Conservation (phyloP, 352 stramenopile genomes). For the Globisporangium solare region DNA sequence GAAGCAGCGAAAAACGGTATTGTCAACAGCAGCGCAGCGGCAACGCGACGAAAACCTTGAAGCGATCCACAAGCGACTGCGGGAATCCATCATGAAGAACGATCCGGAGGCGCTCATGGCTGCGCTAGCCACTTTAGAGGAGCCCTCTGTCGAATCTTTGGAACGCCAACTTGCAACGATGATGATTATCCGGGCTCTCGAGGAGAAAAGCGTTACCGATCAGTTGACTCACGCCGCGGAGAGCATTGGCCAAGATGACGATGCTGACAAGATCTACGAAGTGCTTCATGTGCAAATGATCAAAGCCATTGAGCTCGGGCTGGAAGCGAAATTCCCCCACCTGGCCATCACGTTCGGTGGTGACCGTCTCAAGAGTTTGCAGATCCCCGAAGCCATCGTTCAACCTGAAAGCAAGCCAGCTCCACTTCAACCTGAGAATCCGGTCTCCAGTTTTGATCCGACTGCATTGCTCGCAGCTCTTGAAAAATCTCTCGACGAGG, state of each 20-base stretch:
- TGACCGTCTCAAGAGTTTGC: neutral
- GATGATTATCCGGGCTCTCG: slow-evolving; percentile 74
- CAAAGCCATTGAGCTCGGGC: slow-evolving; percentile 50
- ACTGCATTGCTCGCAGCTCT: slow-evolving; percentile 41
- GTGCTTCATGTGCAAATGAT: slow-evolving; percentile 29
- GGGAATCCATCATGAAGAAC: slow-evolving; percentile 54
- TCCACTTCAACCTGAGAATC: neutral
- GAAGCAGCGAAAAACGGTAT: slow-evolving; percentile 13
- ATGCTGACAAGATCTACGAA: slow-evolving; percentile 19
- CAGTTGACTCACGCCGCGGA: slow-evolving; percentile 30
- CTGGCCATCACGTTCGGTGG: slow-evolving; percentile 17
- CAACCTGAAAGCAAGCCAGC: neutral
- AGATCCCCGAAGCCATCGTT: neutral
- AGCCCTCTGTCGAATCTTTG: slow-evolving; percentile 56
- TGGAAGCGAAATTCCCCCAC: slow-evolving; percentile 49
- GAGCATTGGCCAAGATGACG: slow-evolving; percentile 6
- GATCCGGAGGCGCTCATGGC: slow-evolving; percentile 69
- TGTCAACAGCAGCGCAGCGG: slow-evolving; percentile 28
- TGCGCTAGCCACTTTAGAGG: slow-evolving; percentile 56
- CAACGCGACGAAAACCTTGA: slow-evolving; percentile 37
- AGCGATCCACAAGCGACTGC: slow-evolving; percentile 46
- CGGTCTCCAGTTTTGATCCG: slow-evolving; percentile 20
- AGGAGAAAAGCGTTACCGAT: slow-evolving; percentile 68
- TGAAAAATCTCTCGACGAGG: slow-evolving; percentile 59
- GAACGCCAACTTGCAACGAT: slow-evolving; percentile 77